Evolutionary conservation across 805 yeast genomes (phyloP), one percentile per base, ranked within the genome.

Genomic region (Saturnispora serradocipensis): DNA sequence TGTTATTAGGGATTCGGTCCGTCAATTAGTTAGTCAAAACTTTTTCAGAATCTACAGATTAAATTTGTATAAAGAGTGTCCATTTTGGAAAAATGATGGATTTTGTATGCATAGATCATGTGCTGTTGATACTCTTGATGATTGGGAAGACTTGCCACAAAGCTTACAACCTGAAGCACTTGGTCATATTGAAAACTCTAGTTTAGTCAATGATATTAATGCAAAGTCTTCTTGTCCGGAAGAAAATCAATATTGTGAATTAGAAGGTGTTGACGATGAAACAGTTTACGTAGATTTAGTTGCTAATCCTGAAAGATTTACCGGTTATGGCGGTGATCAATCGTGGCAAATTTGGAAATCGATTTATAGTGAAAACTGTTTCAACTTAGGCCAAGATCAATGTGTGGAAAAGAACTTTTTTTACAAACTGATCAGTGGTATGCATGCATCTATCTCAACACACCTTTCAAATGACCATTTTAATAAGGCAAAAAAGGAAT

Each of bases 361-460:
- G 57, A 89, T 93, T 28, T 93, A 93, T 67, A 82, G 80, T 43
- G 97, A 93, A 60, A 90, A 90, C 71, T 89, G 97, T 65, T 90
- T 90, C 69, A 60, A 58, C 46, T 40, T 59, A 30, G 69, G 67
- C 5, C 53, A 59, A 40, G 80, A 76, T 18, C 78, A 76, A 56
- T 90, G 96, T 64, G 69, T 84, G 43, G 98, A 95, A 61, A 91
- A 91, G 69, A 82, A 88, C 56, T 81, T 90, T 39, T 93, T 93
- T 61, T 93, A 85, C 69, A 78, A 93, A 58, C 69, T 93, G 49
- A 75, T 93, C 22, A 84, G 93, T 27, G 99, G 99, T 1, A 78
- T 93, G 84, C 99, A 93, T 64, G 88, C 97, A 2, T 87, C 96
- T 2, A 88, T 93, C 55, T 91, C 95, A 6, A 89, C 95, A 1